phyloP scores from a whole-genome alignment of 306 rosid species.

The Geum urbanum region DNA sequence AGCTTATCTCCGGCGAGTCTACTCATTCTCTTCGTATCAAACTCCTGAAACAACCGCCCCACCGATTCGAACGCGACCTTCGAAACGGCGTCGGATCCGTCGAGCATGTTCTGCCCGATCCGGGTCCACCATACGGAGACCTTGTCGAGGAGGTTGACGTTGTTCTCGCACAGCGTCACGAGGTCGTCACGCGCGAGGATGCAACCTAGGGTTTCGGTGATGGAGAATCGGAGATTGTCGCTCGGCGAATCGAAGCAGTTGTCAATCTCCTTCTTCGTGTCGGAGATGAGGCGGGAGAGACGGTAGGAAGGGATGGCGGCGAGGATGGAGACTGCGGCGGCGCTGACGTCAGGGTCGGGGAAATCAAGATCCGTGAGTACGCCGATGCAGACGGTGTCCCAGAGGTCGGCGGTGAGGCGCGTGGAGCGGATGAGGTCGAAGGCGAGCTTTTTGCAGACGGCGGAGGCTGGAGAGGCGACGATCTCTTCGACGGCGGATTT shows the following conservation, averaged over 20 bases:
- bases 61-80: constrained; percentile 95
- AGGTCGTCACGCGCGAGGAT: constrained; percentile 94
- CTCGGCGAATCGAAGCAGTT: constrained; percentile 72
- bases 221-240: constrained; percentile 76
- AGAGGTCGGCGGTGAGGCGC: constrained; percentile 86
- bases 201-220: constrained; percentile 90
- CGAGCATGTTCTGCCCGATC: constrained; percentile 81
- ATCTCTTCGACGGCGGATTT: constrained; percentile 93
- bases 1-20: constrained; percentile 86
- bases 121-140: constrained; percentile 92
- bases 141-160: constrained; percentile 67
- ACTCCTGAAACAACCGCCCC: constrained; percentile 89
- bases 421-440: constrained; percentile 95
- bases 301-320: constrained; percentile 93
- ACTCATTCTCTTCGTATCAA: constrained; percentile 86
- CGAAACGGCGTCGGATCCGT: constrained; percentile 71
- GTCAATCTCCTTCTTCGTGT: constrained; percentile 72
- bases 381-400: constrained; percentile 89
- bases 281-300: constrained; percentile 63
- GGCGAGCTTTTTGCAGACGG: constrained; percentile 89
- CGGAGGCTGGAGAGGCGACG: constrained; percentile 95
- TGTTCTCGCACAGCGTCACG: constrained; percentile 88
- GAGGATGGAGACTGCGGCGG: constrained; percentile 89
- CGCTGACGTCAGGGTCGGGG: constrained; percentile 94
- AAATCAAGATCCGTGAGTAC: constrained; percentile 81